Evolutionary conservation across 2,329 filamentous ascomycete species (phyloP).

Genomic region (Elsinoe ampelina): DNA sequence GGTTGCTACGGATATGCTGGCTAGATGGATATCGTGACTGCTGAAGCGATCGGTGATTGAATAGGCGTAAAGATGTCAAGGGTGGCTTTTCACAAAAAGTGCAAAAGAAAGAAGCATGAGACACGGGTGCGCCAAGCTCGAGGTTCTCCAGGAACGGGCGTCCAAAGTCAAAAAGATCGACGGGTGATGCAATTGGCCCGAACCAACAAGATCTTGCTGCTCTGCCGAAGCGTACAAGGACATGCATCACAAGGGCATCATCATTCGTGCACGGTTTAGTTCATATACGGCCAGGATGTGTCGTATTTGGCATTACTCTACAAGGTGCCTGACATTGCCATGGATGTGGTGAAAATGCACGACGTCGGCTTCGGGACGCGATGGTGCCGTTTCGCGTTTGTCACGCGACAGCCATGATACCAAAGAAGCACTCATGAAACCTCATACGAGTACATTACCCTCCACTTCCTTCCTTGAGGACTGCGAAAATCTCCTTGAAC

Average conservation of each 20-base stretch:
- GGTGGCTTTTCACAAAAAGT: conserved; percentile 9
- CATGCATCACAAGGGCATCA: conserved; percentile 1
- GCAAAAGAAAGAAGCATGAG: conserved; percentile 11
- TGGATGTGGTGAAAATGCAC: not conserved
- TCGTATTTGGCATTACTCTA: not conserved
- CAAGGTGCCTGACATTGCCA: not conserved
- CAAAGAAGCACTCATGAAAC: not conserved
- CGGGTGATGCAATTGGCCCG: conserved; percentile 9
- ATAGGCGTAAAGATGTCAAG: not conserved
- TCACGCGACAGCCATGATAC: conserved; percentile 2
- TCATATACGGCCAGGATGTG: not conserved
- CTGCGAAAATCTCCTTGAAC: conserved; percentile 65
- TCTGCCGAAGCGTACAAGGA: not conserved
- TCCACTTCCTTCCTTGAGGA: conserved; percentile 35
- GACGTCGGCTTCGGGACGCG: not conserved
- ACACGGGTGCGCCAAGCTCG: conserved; percentile 5
- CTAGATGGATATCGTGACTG: not conserved
- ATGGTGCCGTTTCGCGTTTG: not conserved
- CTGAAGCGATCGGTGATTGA: not conserved
- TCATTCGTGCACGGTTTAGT: not conserved
- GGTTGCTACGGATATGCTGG: not conserved
- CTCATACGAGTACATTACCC: not conserved
- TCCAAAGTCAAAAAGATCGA: conserved; percentile 8
- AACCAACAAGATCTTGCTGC: not conserved
- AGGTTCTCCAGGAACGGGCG: conserved; percentile 8